phyloP scores from a whole-genome alignment of 768 basidiomycete genomes.

The Phaffia australis region DNA sequence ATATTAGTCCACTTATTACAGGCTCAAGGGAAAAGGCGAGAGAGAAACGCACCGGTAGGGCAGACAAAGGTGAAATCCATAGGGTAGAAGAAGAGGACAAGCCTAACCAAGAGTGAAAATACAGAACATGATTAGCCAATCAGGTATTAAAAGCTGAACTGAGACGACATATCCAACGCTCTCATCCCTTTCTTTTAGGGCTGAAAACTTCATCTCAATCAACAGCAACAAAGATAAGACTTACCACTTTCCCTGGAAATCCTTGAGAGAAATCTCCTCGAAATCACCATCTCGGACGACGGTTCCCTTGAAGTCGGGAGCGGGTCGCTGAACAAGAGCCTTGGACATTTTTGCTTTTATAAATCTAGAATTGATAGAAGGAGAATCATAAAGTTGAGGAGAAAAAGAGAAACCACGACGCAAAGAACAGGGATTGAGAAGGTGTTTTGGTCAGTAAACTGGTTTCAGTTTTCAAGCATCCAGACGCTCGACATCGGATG shows the following conservation, averaged over 20 bases:
- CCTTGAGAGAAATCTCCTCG: conserved; percentile 57
- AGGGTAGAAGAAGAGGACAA: conserved; percentile 89
- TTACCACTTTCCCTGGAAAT: conserved; percentile 48
- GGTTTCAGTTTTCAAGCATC: no score
- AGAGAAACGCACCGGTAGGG: conserved; percentile 46
- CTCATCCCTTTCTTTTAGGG: no score
- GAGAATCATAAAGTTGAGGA: background rate
- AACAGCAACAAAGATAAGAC: no score
- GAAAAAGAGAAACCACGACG: background rate
- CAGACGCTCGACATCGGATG: no score
- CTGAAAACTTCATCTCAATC: no score
- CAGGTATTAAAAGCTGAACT: background rate
- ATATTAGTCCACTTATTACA: no score
- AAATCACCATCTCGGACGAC: conserved; percentile 68
- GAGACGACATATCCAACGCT: no score
- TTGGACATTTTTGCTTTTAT: conserved; percentile 16
- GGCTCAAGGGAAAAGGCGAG: no score
- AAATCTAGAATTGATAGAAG: background rate
- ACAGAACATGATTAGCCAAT: background rate
- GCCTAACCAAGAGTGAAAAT: conserved; percentile 45
- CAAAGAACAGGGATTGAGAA: background rate
- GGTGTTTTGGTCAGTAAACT: no score
- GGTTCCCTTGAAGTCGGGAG: conserved; percentile 35
- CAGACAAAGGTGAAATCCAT: conserved; percentile 54
- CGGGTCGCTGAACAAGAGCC: conserved; percentile 21